Percentiles rank a stretch among this genome's conserved stretches.
These are phyloP conservation scores for Colletotrichum chrysophilum DNA, from an alignment of 2,329 filamentous ascomycete species.

Conservation along the genomic window DNA sequence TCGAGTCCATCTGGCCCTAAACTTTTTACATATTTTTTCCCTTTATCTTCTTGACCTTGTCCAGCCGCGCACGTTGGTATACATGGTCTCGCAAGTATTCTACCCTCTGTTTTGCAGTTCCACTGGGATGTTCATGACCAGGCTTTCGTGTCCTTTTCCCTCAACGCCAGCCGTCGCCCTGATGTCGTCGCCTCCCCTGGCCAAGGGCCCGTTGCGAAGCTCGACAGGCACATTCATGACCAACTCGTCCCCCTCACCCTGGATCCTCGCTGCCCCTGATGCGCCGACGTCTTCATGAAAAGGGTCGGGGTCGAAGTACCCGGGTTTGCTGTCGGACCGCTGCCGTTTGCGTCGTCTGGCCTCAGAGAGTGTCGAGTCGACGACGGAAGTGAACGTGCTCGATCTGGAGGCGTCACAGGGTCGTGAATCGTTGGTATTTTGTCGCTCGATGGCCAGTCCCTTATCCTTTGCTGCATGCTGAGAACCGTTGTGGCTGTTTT, in stretches of 20 bases:
- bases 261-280: neutral
- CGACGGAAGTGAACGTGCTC: neutral
- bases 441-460: neutral
- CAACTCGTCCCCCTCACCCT: neutral
- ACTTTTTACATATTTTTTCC: neutral
- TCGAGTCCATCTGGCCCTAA: neutral
- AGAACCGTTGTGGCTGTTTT: neutral
- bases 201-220: neutral
- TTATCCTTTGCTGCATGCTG: neutral
- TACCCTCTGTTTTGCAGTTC: neutral
- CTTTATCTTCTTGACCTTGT: neutral
- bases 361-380: neutral
- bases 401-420: neutral
- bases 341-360: neutral
- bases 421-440: neutral
- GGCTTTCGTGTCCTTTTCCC: neutral
- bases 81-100: neutral
- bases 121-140: conserved; percentile 20
- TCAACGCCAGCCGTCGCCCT: neutral
- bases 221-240: conserved; percentile 19
- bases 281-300: neutral
- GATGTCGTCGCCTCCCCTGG: neutral
- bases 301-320: conserved; percentile 12
- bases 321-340: conserved; percentile 3
- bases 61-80: neutral